A percentile compares a stretch with the other conserved stretches of the same genome.
phyloP scores from a whole-genome alignment of 2,329 filamentous ascomycete species.

The Dothiorella sarmentorum region DNA sequence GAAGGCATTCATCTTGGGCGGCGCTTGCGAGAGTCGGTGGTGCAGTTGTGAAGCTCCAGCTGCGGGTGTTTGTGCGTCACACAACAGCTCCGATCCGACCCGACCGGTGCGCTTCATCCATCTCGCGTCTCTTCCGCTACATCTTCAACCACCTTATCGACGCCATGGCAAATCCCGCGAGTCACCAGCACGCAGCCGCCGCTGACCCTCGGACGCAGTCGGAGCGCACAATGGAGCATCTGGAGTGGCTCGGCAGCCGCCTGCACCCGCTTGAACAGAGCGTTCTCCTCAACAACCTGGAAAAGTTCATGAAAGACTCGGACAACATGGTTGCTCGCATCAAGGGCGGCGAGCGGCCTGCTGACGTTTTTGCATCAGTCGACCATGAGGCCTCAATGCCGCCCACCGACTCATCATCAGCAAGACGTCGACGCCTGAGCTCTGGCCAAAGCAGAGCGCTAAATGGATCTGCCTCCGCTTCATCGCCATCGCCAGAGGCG shows the following conservation, averaged over 20 bases:
- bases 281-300: constrained; percentile 16
- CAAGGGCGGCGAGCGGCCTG: constrained; percentile 15
- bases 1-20: constrained; percentile 23
- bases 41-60: not conserved
- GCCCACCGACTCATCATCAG: not conserved
- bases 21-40: too few relatives aligned
- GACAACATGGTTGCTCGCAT: constrained; percentile 13
- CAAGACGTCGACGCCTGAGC: constrained; percentile 14
- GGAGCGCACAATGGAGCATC: constrained; percentile 8
- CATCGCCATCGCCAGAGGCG: not conserved
- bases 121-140: not conserved
- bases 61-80: not conserved
- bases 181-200: not conserved
- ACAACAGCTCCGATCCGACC: constrained; percentile 1
- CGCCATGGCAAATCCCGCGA: constrained; percentile 10
- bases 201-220: not conserved
- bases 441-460: constrained; percentile 1
- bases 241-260: constrained; percentile 13
- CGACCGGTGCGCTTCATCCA: not conserved
- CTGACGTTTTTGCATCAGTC: constrained; percentile 13
- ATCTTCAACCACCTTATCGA: not conserved
- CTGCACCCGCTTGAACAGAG: constrained; percentile 16
- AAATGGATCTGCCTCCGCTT: not conserved
- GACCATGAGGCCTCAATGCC: not conserved
- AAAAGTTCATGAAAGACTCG: constrained; percentile 11